A percentile compares a stretch with the other conserved stretches of the same genome.
Evolutionary conservation across 495 filamentous ascomycete genomes (phyloP).

Genomic region (Trichoderma parareesei): DNA sequence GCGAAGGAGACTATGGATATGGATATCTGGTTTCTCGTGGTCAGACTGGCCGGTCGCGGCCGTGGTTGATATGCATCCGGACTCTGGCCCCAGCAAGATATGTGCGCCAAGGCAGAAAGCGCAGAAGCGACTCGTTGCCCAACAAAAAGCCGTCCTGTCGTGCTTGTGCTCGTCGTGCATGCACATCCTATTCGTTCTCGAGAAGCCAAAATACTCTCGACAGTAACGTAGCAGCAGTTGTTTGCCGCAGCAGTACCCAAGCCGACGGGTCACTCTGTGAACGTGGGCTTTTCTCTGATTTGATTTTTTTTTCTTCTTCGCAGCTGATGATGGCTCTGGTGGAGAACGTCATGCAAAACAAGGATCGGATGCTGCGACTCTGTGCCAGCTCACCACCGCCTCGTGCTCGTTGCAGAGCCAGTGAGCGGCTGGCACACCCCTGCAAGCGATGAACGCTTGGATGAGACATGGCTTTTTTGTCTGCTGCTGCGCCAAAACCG

Average conservation of each 20-base stretch:
- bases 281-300: not conserved
- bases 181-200: too few species aligned
- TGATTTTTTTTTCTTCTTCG: not conserved
- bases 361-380: not conserved
- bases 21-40: conserved; percentile 2
- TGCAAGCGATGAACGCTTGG: conserved; percentile 9
- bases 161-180: too few species aligned
- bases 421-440: conserved; percentile 6
- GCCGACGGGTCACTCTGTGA: too few species aligned
- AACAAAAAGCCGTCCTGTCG: too few species aligned
- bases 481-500: not conserved
- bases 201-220: too few species aligned
- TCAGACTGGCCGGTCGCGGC: conserved; percentile 7
- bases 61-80: conserved; percentile 3
- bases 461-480: not conserved
- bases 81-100: not conserved
- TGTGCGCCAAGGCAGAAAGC: not conserved
- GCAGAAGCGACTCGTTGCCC: not conserved
- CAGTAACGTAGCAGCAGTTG: too few species aligned
- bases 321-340: not conserved
- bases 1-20: not conserved
- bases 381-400: conserved; percentile 8
- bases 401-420: conserved; percentile 6
- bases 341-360: not conserved
- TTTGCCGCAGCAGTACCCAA: too few species aligned